These are phyloP conservation scores for Quercus rubra DNA, from an alignment of 306 rosid species.

Conservation along the genomic window DNA sequence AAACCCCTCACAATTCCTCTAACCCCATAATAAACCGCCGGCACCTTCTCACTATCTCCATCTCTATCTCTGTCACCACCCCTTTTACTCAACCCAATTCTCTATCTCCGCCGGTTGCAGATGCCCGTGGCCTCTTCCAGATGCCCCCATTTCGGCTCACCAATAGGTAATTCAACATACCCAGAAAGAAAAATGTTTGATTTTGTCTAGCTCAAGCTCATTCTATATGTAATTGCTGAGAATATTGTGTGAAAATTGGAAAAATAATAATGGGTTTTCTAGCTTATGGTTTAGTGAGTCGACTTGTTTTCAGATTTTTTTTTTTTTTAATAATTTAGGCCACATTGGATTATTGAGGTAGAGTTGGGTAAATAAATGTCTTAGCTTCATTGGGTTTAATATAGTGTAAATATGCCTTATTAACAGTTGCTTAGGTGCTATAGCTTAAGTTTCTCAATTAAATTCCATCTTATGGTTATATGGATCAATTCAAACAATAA, in stretches of 20 bases:
- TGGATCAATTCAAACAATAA: no score
- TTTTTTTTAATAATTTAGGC: background rate
- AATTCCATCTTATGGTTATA: no score
- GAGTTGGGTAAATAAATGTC: background rate
- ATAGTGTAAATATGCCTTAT: no score
- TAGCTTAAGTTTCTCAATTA: no score
- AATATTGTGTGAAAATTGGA: background rate
- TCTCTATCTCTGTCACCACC: conserved; percentile 27
- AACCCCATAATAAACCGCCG: conserved; percentile 23
- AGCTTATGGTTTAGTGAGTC: background rate
- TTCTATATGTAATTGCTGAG: background rate
- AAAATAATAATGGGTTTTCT: background rate
- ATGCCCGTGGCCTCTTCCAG: conserved; percentile 51
- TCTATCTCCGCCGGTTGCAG: conserved; percentile 18
- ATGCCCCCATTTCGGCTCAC: conserved; percentile 53
- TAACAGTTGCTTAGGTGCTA: no score
- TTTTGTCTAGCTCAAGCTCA: background rate
- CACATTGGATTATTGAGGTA: background rate
- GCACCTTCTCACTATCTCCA: conserved; percentile 33
- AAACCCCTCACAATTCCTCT: background rate
- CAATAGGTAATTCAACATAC: conserved; percentile 38
- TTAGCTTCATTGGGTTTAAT: no score
- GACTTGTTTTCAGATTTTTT: background rate
- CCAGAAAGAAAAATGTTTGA: background rate
- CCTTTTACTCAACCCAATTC: background rate